These are phyloP conservation scores for Kazachstania viticola DNA, from an alignment of 805 yeast genomes.

Conservation along the genomic window DNA sequence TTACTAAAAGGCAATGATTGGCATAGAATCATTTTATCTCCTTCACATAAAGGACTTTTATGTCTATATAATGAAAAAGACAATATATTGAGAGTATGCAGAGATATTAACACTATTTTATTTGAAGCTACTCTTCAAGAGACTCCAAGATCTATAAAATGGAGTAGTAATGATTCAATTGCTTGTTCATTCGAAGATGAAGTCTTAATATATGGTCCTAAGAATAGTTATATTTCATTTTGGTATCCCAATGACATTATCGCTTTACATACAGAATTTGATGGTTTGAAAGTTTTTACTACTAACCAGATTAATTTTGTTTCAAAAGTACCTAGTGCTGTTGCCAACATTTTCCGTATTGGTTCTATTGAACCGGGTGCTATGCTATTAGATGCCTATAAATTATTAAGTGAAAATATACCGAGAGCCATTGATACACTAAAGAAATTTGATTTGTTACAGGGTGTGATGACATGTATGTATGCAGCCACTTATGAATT, in stretches of 20 bases:
- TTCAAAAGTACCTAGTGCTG: slow-evolving; percentile 45
- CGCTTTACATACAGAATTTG: slow-evolving; percentile 40
- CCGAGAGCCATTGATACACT: slow-evolving; percentile 77
- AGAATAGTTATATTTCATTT: slow-evolving; percentile 36
- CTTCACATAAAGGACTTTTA: slow-evolving; percentile 29
- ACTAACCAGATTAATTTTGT: slow-evolving; percentile 46
- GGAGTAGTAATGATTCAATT: slow-evolving; percentile 86
- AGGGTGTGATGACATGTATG: slow-evolving; percentile 63
- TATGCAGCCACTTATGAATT: slow-evolving; percentile 70
- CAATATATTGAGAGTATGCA: slow-evolving; percentile 37
- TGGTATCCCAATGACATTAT: slow-evolving; percentile 36
- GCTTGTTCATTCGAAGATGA: slow-evolving; percentile 50
- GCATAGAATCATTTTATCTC: slow-evolving; percentile 20
- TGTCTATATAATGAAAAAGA: slow-evolving; percentile 34
- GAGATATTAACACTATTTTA: slow-evolving; percentile 25
- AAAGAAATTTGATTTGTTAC: slow-evolving; percentile 37
- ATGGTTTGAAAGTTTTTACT: slow-evolving; percentile 65
- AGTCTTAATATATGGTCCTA: slow-evolving; percentile 60
- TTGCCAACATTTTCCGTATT: slow-evolving; percentile 56
- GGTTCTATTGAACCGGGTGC: slow-evolving; percentile 83
- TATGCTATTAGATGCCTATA: slow-evolving; percentile 67
- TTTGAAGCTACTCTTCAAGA: slow-evolving; percentile 18
- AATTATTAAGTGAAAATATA: slow-evolving; percentile 50
- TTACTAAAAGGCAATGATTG: slow-evolving; percentile 13
- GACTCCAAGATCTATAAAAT: slow-evolving; percentile 40